A percentile compares a stretch with the other conserved stretches of the same genome.
phyloP scores from a whole-genome alignment of 139 green algal species.

The Tetratostichococcus sp. region DNA sequence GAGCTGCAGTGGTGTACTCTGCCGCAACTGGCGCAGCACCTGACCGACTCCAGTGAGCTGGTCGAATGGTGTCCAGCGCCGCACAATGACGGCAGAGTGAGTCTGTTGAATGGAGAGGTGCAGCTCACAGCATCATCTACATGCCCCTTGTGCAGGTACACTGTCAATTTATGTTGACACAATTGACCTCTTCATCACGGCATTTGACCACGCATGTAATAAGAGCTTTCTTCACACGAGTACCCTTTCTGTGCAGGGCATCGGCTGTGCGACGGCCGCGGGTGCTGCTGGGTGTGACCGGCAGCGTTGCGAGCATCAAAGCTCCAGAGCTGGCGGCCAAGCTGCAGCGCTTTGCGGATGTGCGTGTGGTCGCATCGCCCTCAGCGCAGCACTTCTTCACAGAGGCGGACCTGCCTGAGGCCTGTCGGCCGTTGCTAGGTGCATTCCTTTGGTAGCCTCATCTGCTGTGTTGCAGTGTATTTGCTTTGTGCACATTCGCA shows the following conservation, averaged over 20 bases:
- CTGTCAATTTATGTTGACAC: too few relatives aligned
- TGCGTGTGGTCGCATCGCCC: slow-evolving; percentile 51
- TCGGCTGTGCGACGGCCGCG: slow-evolving; percentile 7
- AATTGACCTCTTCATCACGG: too few relatives aligned
- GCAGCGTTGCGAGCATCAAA: slow-evolving; percentile 78
- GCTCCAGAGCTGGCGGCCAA: slow-evolving; percentile 31
- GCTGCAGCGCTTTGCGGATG: slow-evolving; percentile 44
- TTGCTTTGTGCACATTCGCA: too few relatives aligned
- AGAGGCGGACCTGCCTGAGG: slow-evolving; percentile 16
- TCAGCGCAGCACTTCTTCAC: slow-evolving; percentile 55
- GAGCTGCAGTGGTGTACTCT: background rate
- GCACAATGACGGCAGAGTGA: slow-evolving; percentile 5
- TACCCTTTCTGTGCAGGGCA: background rate
- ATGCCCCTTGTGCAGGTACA: too few relatives aligned
- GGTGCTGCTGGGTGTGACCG: slow-evolving; percentile 58
- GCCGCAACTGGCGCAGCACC: background rate
- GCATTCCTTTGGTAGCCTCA: background rate
- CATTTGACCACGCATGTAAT: too few relatives aligned
- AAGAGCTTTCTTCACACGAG: too few relatives aligned
- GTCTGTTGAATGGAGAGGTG: too few relatives aligned
- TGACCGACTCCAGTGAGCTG: too few relatives aligned
- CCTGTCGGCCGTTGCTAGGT: slow-evolving; percentile 14
- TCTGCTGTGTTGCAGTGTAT: too few relatives aligned
- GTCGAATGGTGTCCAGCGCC: too few relatives aligned
- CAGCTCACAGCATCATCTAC: too few relatives aligned